Base-by-base conservation (phyloP, 495 filamentous ascomycete species). In the Tuber calosporum region DNA sequence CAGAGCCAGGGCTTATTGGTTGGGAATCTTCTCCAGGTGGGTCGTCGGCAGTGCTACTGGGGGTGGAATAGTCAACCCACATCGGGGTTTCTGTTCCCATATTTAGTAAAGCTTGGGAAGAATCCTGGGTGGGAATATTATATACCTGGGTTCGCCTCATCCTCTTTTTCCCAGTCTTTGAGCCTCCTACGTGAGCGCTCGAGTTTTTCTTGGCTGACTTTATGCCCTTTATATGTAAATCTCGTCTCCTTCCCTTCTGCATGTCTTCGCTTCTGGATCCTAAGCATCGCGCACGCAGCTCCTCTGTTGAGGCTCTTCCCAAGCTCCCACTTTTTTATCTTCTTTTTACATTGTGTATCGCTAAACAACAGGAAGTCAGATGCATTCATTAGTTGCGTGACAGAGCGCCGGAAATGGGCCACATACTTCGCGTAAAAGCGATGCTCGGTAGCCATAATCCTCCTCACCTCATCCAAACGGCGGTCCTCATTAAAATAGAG, bases 391-490 rank as follows among this genome's bases (percentile, higher is more conserved):
- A 4, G 53, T 26, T 34, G 26, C 53, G 53, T 17, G 53, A 17
- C 1, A 62, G 26, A 62, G 53, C 53, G 53, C 53, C 26, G 53
- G n/a, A 41, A 68, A 5, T 40, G 26, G 30, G 17, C 30, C 45
- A 72, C 58, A 41, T 70, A 76, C 74, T 36, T 73, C 69, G 74
- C 74, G 26, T 76, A 76, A 67, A 76, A 76, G 7, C 41, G 26
- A 53, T 76, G 40, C 6, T 36, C 22, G 15, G 66, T 62, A 19
- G 67, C 71, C 71, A 76, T 76, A 19, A 70, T 76, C 40, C 48
- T 76, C 19, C 67, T 70, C 11, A 73, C 72, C 17, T 70, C 74
- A 22, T 58, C 30, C 13, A 76, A 69, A 34, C 43, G 72, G 53
- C 26, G 71, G 36, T 67, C 69, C 3, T 30, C 53, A 4, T 73